Base-by-base conservation (phyloP, 1,284 basidiomycete species). In the Ceratobasidium sp. region DNA sequence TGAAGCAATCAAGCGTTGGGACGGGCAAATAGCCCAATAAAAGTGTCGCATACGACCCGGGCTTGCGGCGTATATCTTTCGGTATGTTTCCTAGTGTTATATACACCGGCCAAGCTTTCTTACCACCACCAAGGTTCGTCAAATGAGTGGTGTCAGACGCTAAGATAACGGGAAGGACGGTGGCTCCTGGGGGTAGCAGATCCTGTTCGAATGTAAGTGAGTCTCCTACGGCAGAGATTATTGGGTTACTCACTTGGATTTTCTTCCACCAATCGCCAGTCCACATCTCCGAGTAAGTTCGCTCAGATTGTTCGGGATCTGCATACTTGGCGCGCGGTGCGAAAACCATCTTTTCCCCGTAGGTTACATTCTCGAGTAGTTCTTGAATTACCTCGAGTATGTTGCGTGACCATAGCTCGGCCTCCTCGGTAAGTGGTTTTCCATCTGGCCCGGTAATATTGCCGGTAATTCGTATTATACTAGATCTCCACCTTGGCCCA, bases 221-320 rank as follows among this genome's bases (percentile, higher is more conserved):
- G n/a, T 9, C 45, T 48, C n/a, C n/a, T 48, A 48, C 45, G 11
- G 11, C 24, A 24, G 5, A 51, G 24, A 6, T 17, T 5, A 7
- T n/a, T 17, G 17, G 24, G 19, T 51, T n/a, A 48, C 79, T 64
- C 36, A 81, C 81, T 76, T 81, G 80, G 0, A 64, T 75, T 0
- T 79, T 36, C 78, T 78, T 80, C 80, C 80, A 81, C 79, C 80
- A 81, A 33, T 81, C 76, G 0, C 48, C 80, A 1, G 77, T 79
- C 75, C 77, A 78, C 77, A 81, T 79, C 60, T 80, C 79, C 50
- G 78, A 74, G 54, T 57, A 76, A 0, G 75, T 22, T 4, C 74
- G 74, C 14, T 48, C 47, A 6, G 29, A 50, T 0, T 75, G 51
- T 6, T 48, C 54, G 22, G 41, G 27, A 74, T 81, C 80, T 0